phyloP scores from a whole-genome alignment of 768 basidiomycete species.

The Scleroderma citrinum region DNA sequence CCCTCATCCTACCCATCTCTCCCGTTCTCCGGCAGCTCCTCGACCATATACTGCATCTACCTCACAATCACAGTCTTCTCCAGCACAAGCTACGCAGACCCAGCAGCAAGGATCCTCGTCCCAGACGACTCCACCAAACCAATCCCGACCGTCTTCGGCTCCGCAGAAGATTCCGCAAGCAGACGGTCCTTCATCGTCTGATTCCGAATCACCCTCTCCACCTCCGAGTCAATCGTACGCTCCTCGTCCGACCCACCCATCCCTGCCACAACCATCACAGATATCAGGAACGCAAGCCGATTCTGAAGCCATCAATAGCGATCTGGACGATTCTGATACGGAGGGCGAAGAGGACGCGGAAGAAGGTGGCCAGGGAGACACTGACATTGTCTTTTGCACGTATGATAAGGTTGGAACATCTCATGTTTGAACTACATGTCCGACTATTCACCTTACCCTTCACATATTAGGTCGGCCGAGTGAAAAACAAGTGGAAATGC shows the following conservation, averaged over 20 bases:
- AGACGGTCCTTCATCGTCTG: constrained; percentile 68
- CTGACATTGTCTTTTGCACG: constrained; percentile 95
- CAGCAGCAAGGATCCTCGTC: constrained; percentile 14
- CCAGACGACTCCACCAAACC: constrained; percentile 9
- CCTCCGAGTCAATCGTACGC: constrained; percentile 58
- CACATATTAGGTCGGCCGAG: constrained; percentile 77
- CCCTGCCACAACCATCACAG: constrained; percentile 58
- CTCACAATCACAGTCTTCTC: constrained; percentile 1
- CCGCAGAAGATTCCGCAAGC: constrained; percentile 61
- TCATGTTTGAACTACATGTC: neutral
- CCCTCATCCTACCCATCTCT: constrained; percentile 26
- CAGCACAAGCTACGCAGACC: constrained; percentile 22
- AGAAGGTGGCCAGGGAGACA: constrained; percentile 65
- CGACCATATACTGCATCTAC: constrained; percentile 19
- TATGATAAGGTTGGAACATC: constrained; percentile 80
- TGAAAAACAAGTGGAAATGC: constrained; percentile 99
- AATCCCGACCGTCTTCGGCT: constrained; percentile 14
- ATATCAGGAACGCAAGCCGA: constrained; percentile 36
- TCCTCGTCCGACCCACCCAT: constrained; percentile 68
- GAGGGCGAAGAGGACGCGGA: constrained; percentile 81
- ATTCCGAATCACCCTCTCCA: constrained; percentile 65
- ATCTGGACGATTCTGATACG: constrained; percentile 92
- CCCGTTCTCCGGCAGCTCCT: constrained; percentile 13
- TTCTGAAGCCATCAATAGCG: constrained; percentile 90
- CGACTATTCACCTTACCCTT: neutral